Base-by-base conservation (phyloP, 768 basidiomycete species). In the Naganishia vishniacii region DNA sequence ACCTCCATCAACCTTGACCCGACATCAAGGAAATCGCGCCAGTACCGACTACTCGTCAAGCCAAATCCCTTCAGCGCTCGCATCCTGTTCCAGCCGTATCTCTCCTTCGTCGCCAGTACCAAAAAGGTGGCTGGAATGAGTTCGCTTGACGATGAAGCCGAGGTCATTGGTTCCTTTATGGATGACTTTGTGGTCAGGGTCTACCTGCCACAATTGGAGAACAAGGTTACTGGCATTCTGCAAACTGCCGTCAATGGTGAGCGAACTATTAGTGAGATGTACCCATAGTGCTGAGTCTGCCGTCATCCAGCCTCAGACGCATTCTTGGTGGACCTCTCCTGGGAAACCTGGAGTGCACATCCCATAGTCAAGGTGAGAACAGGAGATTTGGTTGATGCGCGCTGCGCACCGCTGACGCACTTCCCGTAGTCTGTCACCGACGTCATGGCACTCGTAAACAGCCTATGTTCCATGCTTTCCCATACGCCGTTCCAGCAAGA, bases 51-150 rank as follows among this genome's bases (percentile, higher is more conserved):
- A 32, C 82, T 98, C 23, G 86, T 97, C 62, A 84, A 84, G 48
- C 88, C 95, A 1, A 88, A 97, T 72, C 90, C 91, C 2, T 97
- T 97, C 79, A 91, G 94, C 78, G 90, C 97, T 61, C 88, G 85
- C 53, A 84, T 91, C 16, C 81, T 99, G n/a, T 97, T 98, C 76
- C 89, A 90, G 67, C 94, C 95, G 0, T 94, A 92, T 13, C 79
- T 95, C 23, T 80, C 86, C 0, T 98, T 93, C 76, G 81, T 97
- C 62, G 83, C 86, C 60, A 83, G 86, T 6, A 82, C 91, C 25
- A 80, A 84, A 44, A 63, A 66, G 13, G 68, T 65, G 1, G n/a
- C 69, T 8, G 29, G 68, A 16, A 64, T 62, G 4, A 25, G 69
- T 64, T 31, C 70, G 53, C 16, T 70, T 65, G 48, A 64, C 49